Base-by-base conservation (phyloP, 495 filamentous ascomycete genomes). In the Geoglossum glabrum region DNA sequence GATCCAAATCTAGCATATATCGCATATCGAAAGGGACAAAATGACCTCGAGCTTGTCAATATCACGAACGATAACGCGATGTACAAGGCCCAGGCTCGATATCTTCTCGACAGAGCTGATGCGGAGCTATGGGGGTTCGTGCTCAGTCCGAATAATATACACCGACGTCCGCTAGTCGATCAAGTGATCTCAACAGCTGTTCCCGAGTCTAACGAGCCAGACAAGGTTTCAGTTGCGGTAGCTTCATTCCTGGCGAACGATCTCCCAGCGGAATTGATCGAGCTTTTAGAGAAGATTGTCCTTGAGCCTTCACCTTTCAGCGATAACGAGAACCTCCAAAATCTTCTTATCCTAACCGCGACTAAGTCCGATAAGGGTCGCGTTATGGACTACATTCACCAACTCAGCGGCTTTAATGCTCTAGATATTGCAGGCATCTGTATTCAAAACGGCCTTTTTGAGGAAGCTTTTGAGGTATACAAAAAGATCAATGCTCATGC, bases 51-150 rank as follows among this genome's bases (percentile, higher is more conserved):
- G 68, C 77, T 99, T 58, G 92, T 99, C 71, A 90, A 80, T 71
- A 89, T 99, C 66, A 95, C 93, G 60, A 99, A 96, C 66, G 93
- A 97, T 71, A 99, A 99, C 73, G 79, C 87, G 9, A 99, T 99
- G 93, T 99, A 94, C 78, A 86, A 86, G 66, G 86, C 87, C 23
- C 93, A 99, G 70, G 90, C 90, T 46, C 82, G 93, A 19, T 97
- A 99, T 69, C 83, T 97, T 33, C 76, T 99, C 49, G 89, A 95
- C 62, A 81, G 93, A 56, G 83, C 83, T 51, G 93, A 97, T 67
- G 64, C 76, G 17, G 93, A 97, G 65, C 82, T 99, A 59, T 99
- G 93, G 93, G 73, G 73, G 49, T 99, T 95, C 65, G 90, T 96
- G 10, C 78, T 99, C 23, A 95, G 86, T 68, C 82, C 83, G 56